Percentiles rank a stretch among this genome's conserved stretches.
Evolutionary conservation across 2,329 filamentous ascomycete genomes (phyloP).

Genomic region (Fusarium bulbicola): DNA sequence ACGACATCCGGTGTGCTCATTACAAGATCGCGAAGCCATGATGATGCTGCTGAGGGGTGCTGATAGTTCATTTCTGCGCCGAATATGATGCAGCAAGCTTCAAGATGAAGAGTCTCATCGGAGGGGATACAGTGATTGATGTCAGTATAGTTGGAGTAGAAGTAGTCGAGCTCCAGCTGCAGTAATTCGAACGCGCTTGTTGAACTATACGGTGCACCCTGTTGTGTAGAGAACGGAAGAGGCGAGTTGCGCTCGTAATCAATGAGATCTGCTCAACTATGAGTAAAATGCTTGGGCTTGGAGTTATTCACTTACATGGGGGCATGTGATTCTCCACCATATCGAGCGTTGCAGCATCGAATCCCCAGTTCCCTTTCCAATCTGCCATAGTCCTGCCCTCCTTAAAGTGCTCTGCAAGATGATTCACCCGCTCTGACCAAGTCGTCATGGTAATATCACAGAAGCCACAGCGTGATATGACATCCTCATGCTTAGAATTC

Average conservation of each 20-base stretch:
- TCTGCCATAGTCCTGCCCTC: slow-evolving; percentile 53
- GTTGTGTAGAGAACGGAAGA: slow-evolving; percentile 33
- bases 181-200: slow-evolving; percentile 48
- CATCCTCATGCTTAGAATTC: slow-evolving; percentile 47
- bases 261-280: neutral
- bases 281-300: rapidly evolving
- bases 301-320: slow-evolving; percentile 44
- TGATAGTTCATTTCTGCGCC: slow-evolving; percentile 35
- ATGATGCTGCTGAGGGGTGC: neutral
- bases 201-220: slow-evolving; percentile 30
- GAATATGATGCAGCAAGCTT: slow-evolving; percentile 43
- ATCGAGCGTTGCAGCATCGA: slow-evolving; percentile 47
- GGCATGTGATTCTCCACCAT: slow-evolving; percentile 54
- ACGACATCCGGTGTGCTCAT: slow-evolving; percentile 17
- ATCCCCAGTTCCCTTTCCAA: slow-evolving; percentile 56
- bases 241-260: slow-evolving; percentile 33
- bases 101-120: slow-evolving; percentile 33
- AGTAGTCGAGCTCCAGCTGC: slow-evolving; percentile 48
- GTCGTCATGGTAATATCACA: slow-evolving; percentile 49
- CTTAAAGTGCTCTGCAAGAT: slow-evolving; percentile 55
- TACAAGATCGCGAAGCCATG: slow-evolving; percentile 43
- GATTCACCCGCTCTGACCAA: slow-evolving; percentile 50
- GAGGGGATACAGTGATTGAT: slow-evolving; percentile 25
- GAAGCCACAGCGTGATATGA: slow-evolving; percentile 54
- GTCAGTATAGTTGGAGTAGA: slow-evolving; percentile 39